Percentiles rank a stretch among this genome's conserved stretches.
phyloP scores from a whole-genome alignment of 148 eudicot species.

The Rheum nobile region DNA sequence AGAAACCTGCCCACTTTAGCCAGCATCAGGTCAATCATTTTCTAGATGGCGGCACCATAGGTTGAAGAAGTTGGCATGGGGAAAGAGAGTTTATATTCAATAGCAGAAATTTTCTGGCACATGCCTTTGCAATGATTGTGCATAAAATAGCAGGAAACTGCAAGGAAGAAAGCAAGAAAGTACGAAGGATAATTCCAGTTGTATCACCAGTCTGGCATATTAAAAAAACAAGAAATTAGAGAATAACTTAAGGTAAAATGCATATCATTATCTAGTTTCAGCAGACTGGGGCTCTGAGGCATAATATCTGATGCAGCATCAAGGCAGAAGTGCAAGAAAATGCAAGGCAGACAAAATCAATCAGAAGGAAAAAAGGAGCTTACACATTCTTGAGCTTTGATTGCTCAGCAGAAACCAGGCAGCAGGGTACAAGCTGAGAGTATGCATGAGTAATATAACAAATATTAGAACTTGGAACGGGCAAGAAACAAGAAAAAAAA shows the following conservation, averaged over 20 bases:
- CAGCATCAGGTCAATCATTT: not conserved
- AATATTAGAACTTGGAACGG: constrained; percentile 4
- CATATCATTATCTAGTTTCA: not conserved
- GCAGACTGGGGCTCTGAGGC: not conserved
- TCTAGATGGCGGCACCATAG: not conserved
- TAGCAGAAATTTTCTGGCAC: not conserved
- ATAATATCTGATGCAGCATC: not conserved
- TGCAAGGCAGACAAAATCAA: not conserved
- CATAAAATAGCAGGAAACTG: not conserved
- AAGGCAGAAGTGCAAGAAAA: not conserved
- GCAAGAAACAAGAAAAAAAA: not conserved
- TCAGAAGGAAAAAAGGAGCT: constrained; percentile 10
- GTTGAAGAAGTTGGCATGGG: not conserved
- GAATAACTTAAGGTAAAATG: not conserved
- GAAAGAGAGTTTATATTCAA: not conserved
- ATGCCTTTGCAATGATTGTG: not conserved
- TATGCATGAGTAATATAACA: not conserved
- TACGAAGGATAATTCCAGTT: not conserved
- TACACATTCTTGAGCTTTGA: constrained; percentile 49
- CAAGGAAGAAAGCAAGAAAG: too few species aligned
- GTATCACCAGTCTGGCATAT: not conserved
- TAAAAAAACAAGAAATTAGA: not conserved
- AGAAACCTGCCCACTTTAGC: not conserved
- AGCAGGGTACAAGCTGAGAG: constrained; percentile 63
- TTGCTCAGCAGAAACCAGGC: constrained; percentile 32